Conservation (phyloP, 2,329 filamentous ascomycete species). For the Cytospora paraplurivora region DNA sequence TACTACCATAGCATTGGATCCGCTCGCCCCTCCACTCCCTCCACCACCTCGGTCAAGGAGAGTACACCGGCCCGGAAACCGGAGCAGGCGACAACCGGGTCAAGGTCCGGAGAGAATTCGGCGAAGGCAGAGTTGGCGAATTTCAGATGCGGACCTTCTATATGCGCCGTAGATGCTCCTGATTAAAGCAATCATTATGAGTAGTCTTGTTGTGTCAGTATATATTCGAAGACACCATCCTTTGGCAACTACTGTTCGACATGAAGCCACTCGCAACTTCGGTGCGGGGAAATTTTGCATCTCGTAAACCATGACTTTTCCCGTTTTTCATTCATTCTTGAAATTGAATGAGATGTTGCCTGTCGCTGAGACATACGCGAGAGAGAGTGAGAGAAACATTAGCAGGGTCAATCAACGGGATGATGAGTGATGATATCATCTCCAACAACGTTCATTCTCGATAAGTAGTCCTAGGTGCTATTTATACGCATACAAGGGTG, state of each 20-base stretch:
- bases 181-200: not conserved
- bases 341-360: not conserved
- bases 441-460: not conserved
- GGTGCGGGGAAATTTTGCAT: too few species aligned
- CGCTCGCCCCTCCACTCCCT: not conserved
- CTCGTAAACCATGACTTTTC: too few species aligned
- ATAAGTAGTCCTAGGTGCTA: not conserved
- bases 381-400: not conserved
- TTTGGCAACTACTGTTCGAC: not conserved
- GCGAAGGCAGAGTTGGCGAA: not conserved
- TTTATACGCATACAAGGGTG: too few species aligned
- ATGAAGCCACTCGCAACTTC: not conserved
- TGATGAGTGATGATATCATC: conserved; percentile 22
- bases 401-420: not conserved
- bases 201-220: not conserved
- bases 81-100: not conserved
- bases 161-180: not conserved
- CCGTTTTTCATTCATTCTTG: not conserved
- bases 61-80: conserved; percentile 6
- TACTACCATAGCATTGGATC: not conserved
- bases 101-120: not conserved
- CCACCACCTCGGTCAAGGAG: not conserved
- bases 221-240: not conserved
- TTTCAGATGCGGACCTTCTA: not conserved
- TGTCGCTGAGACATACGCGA: not conserved